These are phyloP conservation scores for Cynara cardunculus DNA, from an alignment of 129 eudicot species.

Conservation along the genomic window DNA sequence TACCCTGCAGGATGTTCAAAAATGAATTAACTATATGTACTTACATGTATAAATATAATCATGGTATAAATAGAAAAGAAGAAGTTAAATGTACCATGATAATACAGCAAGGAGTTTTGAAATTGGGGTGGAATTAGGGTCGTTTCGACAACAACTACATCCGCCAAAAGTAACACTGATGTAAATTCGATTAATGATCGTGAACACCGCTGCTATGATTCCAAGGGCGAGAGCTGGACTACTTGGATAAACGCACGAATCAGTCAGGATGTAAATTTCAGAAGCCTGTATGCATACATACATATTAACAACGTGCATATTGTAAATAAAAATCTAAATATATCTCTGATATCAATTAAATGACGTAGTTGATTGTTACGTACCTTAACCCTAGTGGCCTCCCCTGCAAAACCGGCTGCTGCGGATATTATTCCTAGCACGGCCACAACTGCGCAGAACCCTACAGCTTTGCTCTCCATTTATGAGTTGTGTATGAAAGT, in stretches of 20 bases:
- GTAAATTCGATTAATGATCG: conserved; percentile 18
- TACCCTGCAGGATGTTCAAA: conserved; percentile 12
- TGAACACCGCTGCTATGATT: conserved; percentile 19
- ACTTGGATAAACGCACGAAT: conserved; percentile 33
- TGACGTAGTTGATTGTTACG: conserved; percentile 4
- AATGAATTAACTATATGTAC: neutral
- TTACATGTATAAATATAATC: neutral
- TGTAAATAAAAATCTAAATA: neutral
- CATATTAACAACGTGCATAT: neutral
- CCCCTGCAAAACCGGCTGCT: conserved; percentile 27
- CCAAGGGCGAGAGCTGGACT: conserved; percentile 26
- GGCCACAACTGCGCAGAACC: conserved; percentile 15
- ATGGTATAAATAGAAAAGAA: neutral
- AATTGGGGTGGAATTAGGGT: conserved; percentile 13
- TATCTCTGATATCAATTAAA: neutral
- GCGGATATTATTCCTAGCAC: conserved; percentile 26
- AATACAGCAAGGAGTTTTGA: conserved; percentile 13
- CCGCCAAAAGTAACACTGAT: conserved; percentile 23
- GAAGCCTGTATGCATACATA: conserved; percentile 23
- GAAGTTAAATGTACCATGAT: conserved; percentile 23
- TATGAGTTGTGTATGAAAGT: neutral
- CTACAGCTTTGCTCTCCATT: conserved; percentile 20
- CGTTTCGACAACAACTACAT: conserved; percentile 17
- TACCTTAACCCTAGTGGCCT: conserved; percentile 30
- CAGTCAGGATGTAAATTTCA: neutral